Conservation (phyloP, 805 yeast genomes). For the Candida pseudofarinosa region DNA sequence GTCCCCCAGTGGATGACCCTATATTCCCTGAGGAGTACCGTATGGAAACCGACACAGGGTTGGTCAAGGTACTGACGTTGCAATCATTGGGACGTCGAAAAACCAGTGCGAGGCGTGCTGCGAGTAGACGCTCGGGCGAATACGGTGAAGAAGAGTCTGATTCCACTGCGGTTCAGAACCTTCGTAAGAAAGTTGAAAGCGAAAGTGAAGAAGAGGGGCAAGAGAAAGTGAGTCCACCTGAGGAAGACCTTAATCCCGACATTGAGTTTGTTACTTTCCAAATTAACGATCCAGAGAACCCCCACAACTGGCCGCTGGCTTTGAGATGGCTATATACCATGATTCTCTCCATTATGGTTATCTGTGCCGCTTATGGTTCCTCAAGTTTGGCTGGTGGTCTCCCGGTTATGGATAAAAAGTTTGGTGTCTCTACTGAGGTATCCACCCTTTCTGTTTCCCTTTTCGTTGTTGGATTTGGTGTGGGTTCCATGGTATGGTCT, state of each 20-base stretch:
- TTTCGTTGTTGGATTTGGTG: constrained; percentile 84
- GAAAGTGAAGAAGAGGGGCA: constrained; percentile 17
- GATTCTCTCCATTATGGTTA: constrained; percentile 65
- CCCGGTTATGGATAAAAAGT: constrained; percentile 59
- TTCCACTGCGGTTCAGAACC: not conserved
- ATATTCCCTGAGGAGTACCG: constrained; percentile 93
- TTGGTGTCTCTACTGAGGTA: constrained; percentile 71
- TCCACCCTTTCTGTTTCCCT: constrained; percentile 75
- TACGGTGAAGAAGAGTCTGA: constrained; percentile 9
- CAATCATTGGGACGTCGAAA: constrained; percentile 56
- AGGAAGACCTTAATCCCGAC: constrained; percentile 48
- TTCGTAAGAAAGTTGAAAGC: not conserved
- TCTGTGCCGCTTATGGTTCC: constrained; percentile 90
- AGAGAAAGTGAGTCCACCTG: constrained; percentile 9
- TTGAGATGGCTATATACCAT: constrained; percentile 66
- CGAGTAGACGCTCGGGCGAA: not conserved
- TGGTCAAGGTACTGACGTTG: constrained; percentile 76
- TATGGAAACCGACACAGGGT: constrained; percentile 81
- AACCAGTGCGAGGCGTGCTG: not conserved
- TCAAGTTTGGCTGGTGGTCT: constrained; percentile 88
- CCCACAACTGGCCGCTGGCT: constrained; percentile 71
- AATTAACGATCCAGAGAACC: constrained; percentile 81
- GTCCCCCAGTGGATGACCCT: constrained; percentile 50
- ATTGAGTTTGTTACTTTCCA: constrained; percentile 82
- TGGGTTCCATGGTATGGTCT: constrained; percentile 88